These are phyloP conservation scores for Pichia manshurica DNA, from an alignment of 805 yeast genomes.

Conservation along the genomic window DNA sequence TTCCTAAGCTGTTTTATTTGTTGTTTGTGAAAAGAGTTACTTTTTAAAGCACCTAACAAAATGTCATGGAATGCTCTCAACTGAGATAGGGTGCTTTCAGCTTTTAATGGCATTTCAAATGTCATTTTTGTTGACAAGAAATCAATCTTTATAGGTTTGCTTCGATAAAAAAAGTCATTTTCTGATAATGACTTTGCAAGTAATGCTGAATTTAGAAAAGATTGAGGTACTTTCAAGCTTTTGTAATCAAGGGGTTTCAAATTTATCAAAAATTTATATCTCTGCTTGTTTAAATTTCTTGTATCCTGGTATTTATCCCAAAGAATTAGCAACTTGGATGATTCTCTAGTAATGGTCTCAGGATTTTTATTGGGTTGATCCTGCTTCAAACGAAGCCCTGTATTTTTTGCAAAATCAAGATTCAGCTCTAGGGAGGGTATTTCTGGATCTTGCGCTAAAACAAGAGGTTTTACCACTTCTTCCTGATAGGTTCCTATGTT, in stretches of 20 bases:
- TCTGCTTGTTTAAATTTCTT: background rate
- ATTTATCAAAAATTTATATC: constrained; percentile 5
- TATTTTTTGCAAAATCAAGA: constrained; percentile 10
- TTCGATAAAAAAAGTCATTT: constrained; percentile 4
- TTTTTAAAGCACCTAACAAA: constrained; percentile 5
- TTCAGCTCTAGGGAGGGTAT: background rate
- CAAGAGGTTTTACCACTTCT: constrained; percentile 15
- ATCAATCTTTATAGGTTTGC: constrained; percentile 3
- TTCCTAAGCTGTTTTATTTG: constrained; percentile 19
- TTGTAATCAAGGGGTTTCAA: constrained; percentile 8
- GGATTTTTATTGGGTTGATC: background rate
- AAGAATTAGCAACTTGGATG: constrained; percentile 8
- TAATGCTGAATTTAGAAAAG: constrained; percentile 6
- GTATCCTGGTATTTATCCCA: constrained; percentile 7
- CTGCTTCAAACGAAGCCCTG: background rate
- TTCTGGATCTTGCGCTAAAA: background rate
- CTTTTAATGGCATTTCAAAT: constrained; percentile 7
- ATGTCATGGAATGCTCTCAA: constrained; percentile 8
- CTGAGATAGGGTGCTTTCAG: constrained; percentile 1
- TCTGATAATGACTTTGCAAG: background rate
- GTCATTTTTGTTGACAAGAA: constrained; percentile 3
- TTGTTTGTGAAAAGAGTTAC: background rate
- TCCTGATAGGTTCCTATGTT: constrained; percentile 26
- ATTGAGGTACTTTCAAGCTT: background rate
- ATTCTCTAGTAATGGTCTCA: background rate